Evolutionary conservation across 176 grass and related monocot species (phyloP), one percentile per base, ranked within the genome.

Genomic region (Zizania latifolia): DNA sequence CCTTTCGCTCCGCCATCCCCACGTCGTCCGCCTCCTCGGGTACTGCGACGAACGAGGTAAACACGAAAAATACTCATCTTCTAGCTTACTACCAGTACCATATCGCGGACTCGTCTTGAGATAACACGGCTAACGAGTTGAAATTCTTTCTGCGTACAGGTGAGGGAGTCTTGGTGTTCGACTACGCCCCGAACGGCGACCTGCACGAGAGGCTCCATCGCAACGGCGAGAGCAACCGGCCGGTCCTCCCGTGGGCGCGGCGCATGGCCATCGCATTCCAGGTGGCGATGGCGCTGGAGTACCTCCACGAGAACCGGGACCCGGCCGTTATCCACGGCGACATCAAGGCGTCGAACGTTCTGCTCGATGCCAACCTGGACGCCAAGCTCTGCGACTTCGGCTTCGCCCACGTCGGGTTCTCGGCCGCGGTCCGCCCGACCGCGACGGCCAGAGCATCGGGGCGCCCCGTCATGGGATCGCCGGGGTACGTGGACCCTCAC

Each of bases 401-500:
- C 17, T 85, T 78, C 19, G 64, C 92, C 3, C 75, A 72, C 44
- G 58, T 86, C 34, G 88, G 88, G 28, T 94, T 94, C 85, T 87
- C 88, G 1, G 70, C 82, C 0, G 63, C 76, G 21, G 82, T 94
- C 9, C 84, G 51, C 3, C 88, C 82, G 0, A 12, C 78, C 10
- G 38, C n/a, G n/a, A n/a, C 74, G 2, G 10, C 56, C 21, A 70
- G 68, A 26, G 61, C 69, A 24, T 28, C 78, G 7, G 53, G 57
- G 61, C 82, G 57, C 66, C 57, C 48, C 30, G 81, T 92, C 75
- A 74, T 92, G 72, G 89, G 92, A 2, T 96, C 89, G 27, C 89
- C 84, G 37, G 92, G 92, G 11, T 96, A 96, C 79, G 81, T 89
- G 7, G 92, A 96, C 81, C 89, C 89, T 26, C 83, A 87, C 70